Conservation (phyloP, 306 rosid genomes). For the Ziziphus jujuba region DNA sequence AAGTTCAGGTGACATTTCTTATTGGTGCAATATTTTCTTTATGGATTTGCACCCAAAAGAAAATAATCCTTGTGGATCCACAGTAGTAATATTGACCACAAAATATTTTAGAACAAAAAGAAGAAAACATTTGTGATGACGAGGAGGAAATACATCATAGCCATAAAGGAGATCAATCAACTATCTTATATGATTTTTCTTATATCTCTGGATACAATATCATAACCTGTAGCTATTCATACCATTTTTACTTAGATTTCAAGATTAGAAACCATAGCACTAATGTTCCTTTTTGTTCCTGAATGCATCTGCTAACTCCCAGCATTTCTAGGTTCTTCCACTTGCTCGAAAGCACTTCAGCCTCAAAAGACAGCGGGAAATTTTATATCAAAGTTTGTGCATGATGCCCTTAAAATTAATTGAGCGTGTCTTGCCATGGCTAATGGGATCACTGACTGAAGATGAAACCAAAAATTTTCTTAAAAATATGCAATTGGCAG, state of each 20-base stretch:
- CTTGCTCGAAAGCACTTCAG: slow-evolving; percentile 93
- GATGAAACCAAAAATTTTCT: slow-evolving; percentile 72
- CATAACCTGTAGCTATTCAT: slow-evolving; percentile 7
- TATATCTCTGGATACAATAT: slow-evolving; percentile 13
- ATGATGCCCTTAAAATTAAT: slow-evolving; percentile 95
- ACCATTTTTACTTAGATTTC: slow-evolving; percentile 11
- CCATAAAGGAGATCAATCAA: slow-evolving; percentile 28
- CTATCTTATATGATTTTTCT: slow-evolving; percentile 16
- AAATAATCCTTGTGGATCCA: slow-evolving; percentile 1
- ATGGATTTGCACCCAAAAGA: background rate
- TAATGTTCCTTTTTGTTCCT: slow-evolving; percentile 20
- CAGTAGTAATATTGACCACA: background rate
- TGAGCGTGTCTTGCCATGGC: slow-evolving; percentile 95
- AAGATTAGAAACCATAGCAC: slow-evolving; percentile 23
- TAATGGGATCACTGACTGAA: slow-evolving; percentile 72
- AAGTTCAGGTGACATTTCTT: slow-evolving; percentile 75
- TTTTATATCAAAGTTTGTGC: slow-evolving; percentile 89
- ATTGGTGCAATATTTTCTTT: slow-evolving; percentile 15
- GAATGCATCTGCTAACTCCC: slow-evolving; percentile 18
- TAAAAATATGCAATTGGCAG: slow-evolving; percentile 90
- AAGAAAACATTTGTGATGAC: slow-evolving; percentile 1
- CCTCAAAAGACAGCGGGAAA: slow-evolving; percentile 82
- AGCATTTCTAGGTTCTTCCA: slow-evolving; percentile 86
- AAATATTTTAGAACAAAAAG: background rate
- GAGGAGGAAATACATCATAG: slow-evolving; percentile 19